A percentile compares a stretch with the other conserved stretches of the same genome.
Evolutionary conservation across 306 rosid species (phyloP).

Genomic region (Quercus ilex): DNA sequence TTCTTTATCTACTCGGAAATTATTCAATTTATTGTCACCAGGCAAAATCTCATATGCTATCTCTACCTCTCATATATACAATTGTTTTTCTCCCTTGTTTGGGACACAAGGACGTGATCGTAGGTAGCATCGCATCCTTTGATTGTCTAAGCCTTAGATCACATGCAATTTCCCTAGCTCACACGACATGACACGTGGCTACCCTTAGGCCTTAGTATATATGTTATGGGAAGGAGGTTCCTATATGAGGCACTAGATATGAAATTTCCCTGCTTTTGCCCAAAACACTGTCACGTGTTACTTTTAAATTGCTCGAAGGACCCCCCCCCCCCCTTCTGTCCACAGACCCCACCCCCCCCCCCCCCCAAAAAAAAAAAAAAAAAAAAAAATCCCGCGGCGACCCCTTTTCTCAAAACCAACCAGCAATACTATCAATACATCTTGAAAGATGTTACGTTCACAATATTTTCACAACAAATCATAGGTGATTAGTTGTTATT

Average conservation of each 20-base stretch:
- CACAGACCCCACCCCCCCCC: too few species aligned
- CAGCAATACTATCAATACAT: too few species aligned
- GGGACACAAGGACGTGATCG: constrained; percentile 59
- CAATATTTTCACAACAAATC: too few species aligned
- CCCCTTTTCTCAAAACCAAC: too few species aligned
- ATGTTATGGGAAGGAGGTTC: constrained; percentile 28
- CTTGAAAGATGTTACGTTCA: too few species aligned
- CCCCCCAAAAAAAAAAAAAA: too few species aligned
- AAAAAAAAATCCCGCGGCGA: too few species aligned
- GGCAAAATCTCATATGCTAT: constrained; percentile 14
- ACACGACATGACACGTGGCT: constrained; percentile 76
- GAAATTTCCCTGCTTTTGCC: constrained; percentile 38
- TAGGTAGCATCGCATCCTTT: constrained; percentile 16
- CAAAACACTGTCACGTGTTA: constrained; percentile 65
- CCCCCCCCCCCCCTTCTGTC: constrained; percentile 15
- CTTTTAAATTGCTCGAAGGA: constrained; percentile 14
- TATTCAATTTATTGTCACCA: constrained; percentile 3
- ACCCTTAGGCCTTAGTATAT: constrained; percentile 14
- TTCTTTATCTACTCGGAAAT: neutral
- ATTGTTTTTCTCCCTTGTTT: constrained; percentile 19
- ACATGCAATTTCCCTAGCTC: constrained; percentile 65
- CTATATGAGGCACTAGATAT: constrained; percentile 38
- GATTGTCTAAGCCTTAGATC: constrained; percentile 39
- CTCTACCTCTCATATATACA: neutral
- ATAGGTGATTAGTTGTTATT: too few species aligned